A percentile compares a stretch with the other conserved stretches of the same genome.
These are phyloP conservation scores for Chlorella vulgaris DNA, from an alignment of 139 green algal species.

Conservation along the genomic window DNA sequence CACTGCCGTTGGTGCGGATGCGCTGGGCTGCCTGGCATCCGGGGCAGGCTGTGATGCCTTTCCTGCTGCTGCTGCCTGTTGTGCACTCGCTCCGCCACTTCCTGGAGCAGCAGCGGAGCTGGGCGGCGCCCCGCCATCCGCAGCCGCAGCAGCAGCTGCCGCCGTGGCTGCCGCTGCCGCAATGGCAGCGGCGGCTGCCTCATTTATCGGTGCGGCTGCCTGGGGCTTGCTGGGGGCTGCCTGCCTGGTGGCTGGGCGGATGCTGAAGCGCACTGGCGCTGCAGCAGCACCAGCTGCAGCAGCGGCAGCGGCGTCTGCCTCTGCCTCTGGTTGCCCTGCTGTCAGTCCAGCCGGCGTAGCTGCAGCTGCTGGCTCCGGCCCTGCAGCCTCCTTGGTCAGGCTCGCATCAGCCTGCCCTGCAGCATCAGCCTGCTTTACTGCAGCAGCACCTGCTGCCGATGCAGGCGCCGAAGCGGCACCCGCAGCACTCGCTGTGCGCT, in stretches of 20 bases:
- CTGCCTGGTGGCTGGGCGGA: neutral
- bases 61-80: neutral
- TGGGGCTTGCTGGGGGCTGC: neutral
- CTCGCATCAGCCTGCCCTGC: neutral
- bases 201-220: neutral
- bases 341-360: neutral
- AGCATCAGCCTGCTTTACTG: neutral
- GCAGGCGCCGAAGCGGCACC: neutral
- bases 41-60: neutral
- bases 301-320: neutral
- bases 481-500: too few species aligned
- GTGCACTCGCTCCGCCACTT: neutral
- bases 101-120: neutral
- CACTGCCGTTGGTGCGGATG: neutral
- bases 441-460: neutral
- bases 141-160: neutral
- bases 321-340: neutral
- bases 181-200: neutral
- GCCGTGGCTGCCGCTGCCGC: neutral
- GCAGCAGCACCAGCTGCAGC: too few species aligned
- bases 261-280: conserved; percentile 8
- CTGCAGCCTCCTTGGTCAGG: neutral
- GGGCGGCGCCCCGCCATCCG: neutral
- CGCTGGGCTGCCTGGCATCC: too few species aligned
- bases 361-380: neutral